A percentile compares a stretch with the other conserved stretches of the same genome.
Evolutionary conservation across 2,329 filamentous ascomycete genomes (phyloP).

Genomic region (Penicillium sp.): DNA sequence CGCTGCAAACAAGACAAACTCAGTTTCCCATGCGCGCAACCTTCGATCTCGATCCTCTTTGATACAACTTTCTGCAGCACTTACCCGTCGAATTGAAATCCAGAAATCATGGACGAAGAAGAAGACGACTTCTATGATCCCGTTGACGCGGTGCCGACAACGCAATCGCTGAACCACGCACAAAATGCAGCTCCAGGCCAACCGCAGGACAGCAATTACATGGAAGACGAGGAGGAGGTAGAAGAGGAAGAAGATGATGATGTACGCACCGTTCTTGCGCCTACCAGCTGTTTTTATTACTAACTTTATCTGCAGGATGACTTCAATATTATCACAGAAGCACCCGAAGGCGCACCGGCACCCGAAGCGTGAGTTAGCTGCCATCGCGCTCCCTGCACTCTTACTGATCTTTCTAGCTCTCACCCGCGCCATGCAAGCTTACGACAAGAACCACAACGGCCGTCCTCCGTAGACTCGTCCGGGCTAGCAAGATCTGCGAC

Average conservation of each 20-base stretch:
- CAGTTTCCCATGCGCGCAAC: conserved; percentile 9
- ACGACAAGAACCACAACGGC: conserved; percentile 36
- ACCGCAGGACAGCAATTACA: conserved; percentile 37
- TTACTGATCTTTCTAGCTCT: conserved; percentile 32
- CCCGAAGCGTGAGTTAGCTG: conserved; percentile 36
- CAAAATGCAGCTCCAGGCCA: conserved; percentile 27
- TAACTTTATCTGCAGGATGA: conserved; percentile 39
- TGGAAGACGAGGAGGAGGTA: conserved; percentile 42
- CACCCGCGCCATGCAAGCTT: conserved; percentile 40
- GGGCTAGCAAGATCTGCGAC: conserved; percentile 34
- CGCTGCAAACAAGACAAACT: conserved; percentile 28
- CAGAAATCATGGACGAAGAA: conserved; percentile 44
- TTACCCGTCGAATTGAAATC: conserved; percentile 6
- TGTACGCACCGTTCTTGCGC: conserved; percentile 13
- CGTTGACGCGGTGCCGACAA: conserved; percentile 35
- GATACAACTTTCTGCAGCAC: conserved; percentile 8
- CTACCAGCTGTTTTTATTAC: neutral
- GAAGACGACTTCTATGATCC: conserved; percentile 50
- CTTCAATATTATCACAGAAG: conserved; percentile 51
- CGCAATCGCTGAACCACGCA: conserved; percentile 29
- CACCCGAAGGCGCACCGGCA: conserved; percentile 41
- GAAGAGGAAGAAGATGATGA: conserved; percentile 41
- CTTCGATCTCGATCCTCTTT: conserved; percentile 15
- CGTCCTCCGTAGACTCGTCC: conserved; percentile 34
- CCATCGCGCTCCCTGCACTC: conserved; percentile 2